Base-by-base conservation (phyloP, 192 early-diverging fungal genomes). In the Dissophora ornata region DNA sequence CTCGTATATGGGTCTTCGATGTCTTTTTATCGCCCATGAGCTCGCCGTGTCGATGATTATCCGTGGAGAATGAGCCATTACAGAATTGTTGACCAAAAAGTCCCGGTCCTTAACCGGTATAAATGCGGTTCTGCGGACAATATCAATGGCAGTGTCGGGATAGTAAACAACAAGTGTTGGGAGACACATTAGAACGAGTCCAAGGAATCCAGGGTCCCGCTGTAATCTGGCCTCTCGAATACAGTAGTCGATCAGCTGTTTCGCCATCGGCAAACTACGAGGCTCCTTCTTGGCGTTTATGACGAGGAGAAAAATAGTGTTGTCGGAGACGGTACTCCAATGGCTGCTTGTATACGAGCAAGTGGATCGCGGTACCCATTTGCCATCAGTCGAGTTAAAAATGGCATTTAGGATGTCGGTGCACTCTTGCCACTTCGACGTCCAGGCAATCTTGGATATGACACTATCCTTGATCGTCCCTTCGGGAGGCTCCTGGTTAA, bases 161-260 rank as follows among this genome's bases (percentile, higher is more conserved):
- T 50, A 13, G 10, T 52, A 42, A 2, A 42, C 12, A 1, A 52
- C 61, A 11, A 63, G 25, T 5, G 48, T 2, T 24, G 53, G 56
- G 4, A 68, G 22, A 38, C 56, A 57, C 4, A 58, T 47, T 0
- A 49, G 36, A 5, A 59, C 56, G 0, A 48, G 33, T 16, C 41
- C 3, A 1, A 68, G 29, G 22, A 51, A 68, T 18, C 33, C 55
- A 5, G 66, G 56, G 19, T 68, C 66, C 1, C 38, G n/a, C 15
- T 68, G 52, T 30, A 25, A 8, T 18, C 44, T 68, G 18, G 66
- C 47, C 38, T 58, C 25, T 4, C 48, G 46, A 28, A 50, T 58
- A 21, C 66, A 68, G 29, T 68, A 68, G 9, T 68, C 56, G 2
- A 68, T 58, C 18, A 68, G 32, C 21, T 47, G 45, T 25, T 52